Percentiles rank a stretch among this genome's conserved stretches.
These are phyloP conservation scores for Gossypium gossypioides DNA, from an alignment of 441 rosid species.

Conservation along the genomic window DNA sequence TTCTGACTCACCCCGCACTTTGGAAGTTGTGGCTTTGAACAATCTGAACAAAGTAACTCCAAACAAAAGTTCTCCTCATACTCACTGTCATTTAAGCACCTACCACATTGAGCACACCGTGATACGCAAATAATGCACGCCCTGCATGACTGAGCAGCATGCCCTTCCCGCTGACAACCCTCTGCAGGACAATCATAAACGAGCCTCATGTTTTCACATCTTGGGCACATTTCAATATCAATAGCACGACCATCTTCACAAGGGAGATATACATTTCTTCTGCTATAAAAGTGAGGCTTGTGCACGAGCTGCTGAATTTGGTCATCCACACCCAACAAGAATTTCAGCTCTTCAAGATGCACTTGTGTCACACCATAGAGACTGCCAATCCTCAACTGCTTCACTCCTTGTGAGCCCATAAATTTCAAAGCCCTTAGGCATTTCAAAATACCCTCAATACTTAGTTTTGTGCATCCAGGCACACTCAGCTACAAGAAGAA, in stretches of 20 bases:
- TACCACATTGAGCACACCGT: constrained; percentile 81
- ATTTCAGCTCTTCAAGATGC: constrained; percentile 57
- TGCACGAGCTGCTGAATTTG: constrained; percentile 21
- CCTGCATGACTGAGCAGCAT: constrained; percentile 43
- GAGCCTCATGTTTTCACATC: constrained; percentile 60
- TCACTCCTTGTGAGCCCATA: constrained; percentile 40
- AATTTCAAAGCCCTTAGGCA: constrained; percentile 50
- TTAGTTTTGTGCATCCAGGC: constrained; percentile 80
- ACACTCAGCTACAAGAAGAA: constrained; percentile 57
- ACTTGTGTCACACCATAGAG: constrained; percentile 58
- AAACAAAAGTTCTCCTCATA: constrained; percentile 82
- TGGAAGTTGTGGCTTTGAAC: constrained; percentile 34
- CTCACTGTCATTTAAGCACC: constrained; percentile 70
- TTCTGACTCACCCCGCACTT: constrained; percentile 21
- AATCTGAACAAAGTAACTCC: constrained; percentile 62
- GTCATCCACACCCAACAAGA: constrained; percentile 39
- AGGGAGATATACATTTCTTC: constrained; percentile 46
- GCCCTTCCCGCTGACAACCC: constrained; percentile 47
- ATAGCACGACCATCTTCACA: constrained; percentile 61
- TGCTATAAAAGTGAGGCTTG: constrained; percentile 61
- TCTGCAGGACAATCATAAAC: constrained; percentile 87
- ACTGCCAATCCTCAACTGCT: constrained; percentile 69
- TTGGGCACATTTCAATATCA: constrained; percentile 84
- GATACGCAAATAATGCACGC: constrained; percentile 75
- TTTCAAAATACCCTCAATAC: constrained; percentile 53